phyloP scores from a whole-genome alignment of 2,329 filamentous ascomycete genomes.

The Penicillium sclerotiorum region DNA sequence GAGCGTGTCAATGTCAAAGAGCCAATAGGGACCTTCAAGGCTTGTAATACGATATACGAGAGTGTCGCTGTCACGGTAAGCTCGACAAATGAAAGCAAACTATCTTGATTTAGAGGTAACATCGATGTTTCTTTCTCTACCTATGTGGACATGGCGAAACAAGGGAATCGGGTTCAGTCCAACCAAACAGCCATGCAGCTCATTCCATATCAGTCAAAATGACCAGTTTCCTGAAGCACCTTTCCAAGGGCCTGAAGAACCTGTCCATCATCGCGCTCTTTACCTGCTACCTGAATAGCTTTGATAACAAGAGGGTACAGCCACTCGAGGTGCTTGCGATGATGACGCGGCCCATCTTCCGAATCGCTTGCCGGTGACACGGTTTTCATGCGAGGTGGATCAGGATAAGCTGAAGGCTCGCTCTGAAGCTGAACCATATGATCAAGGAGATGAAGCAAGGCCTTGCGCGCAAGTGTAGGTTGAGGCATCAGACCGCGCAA shows the following conservation, averaged over 20 bases:
- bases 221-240: constrained; percentile 64
- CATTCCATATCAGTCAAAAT: constrained; percentile 10
- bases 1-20: no score
- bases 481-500: constrained; percentile 87
- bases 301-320: constrained; percentile 71
- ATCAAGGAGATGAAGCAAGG: constrained; percentile 72
- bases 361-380: constrained; percentile 33
- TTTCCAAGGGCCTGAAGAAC: constrained; percentile 56
- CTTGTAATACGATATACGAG: no score
- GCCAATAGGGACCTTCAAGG: no score
- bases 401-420: constrained; percentile 70
- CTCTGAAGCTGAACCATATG: constrained; percentile 68
- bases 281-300: constrained; percentile 42
- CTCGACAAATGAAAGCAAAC: no score
- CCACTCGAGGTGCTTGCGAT: constrained; percentile 74
- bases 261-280: constrained; percentile 41
- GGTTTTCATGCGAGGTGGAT: constrained; percentile 31
- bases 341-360: constrained; percentile 51
- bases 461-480: constrained; percentile 76
- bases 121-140: no score
- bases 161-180: constrained; percentile 4
- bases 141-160: background rate
- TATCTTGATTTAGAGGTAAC: no score
- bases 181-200: background rate
- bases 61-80: no score